Percentiles rank a stretch among this genome's conserved stretches.
Conservation (phyloP, 2,329 filamentous ascomycete genomes). For the Fusarium scirpi region DNA sequence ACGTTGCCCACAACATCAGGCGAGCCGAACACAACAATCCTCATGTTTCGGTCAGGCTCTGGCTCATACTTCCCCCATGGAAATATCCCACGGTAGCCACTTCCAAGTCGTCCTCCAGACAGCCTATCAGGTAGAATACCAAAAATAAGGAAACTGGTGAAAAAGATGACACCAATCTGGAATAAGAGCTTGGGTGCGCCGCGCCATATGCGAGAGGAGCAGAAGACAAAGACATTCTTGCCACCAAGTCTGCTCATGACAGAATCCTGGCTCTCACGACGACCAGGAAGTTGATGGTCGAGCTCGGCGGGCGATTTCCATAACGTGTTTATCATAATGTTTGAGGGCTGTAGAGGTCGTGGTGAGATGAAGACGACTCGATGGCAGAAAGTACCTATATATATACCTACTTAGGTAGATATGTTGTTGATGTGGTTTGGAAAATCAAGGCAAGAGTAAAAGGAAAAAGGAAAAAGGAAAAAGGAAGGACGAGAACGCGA, state of each 20-base stretch:
- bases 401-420: neutral
- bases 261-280: slow-evolving; percentile 37
- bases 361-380: neutral
- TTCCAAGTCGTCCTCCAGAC: slow-evolving; percentile 34
- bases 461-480: slow-evolving; percentile 1
- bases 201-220: slow-evolving; percentile 58
- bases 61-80: slow-evolving; percentile 37
- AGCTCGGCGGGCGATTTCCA: slow-evolving; percentile 43
- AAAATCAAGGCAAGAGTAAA: neutral
- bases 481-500: neutral
- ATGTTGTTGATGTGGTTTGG: slow-evolving; percentile 3
- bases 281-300: slow-evolving; percentile 36
- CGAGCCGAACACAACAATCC: slow-evolving; percentile 65
- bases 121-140: slow-evolving; percentile 42
- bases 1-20: slow-evolving; percentile 61
- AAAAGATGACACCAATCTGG: slow-evolving; percentile 43
- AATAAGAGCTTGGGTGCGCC: slow-evolving; percentile 50
- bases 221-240: slow-evolving; percentile 53
- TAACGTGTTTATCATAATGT: slow-evolving; percentile 42
- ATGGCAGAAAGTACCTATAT: neutral
- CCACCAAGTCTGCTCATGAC: slow-evolving; percentile 37
- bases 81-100: slow-evolving; percentile 43
- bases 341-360: neutral
- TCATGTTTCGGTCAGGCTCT: slow-evolving; percentile 52
- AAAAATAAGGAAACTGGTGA: slow-evolving; percentile 48